Evolutionary conservation across 2,329 filamentous ascomycete species (phyloP).

Genomic region (Neonectria coccinea): DNA sequence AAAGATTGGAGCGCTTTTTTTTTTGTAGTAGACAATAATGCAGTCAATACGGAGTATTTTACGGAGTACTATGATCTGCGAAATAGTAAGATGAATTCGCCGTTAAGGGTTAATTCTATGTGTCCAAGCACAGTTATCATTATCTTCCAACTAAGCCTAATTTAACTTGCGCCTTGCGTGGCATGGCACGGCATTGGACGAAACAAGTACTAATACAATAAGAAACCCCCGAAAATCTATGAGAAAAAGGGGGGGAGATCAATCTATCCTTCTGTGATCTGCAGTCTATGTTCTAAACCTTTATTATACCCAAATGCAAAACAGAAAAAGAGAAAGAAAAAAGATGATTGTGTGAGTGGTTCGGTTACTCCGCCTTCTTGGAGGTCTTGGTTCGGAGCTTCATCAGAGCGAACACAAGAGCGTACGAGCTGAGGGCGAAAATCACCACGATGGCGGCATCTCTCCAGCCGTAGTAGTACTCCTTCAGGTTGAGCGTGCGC

Average conservation of each 20-base stretch:
- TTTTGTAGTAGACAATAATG: too few species aligned
- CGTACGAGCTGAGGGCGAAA: constrained; percentile 67
- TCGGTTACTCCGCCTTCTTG: constrained; percentile 56
- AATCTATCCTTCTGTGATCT: neutral
- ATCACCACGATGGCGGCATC: constrained; percentile 70
- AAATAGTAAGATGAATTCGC: too few species aligned
- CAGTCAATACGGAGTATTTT: too few species aligned
- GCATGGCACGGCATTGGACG: neutral
- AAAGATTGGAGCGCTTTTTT: too few species aligned
- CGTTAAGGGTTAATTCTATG: too few species aligned
- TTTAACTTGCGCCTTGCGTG: neutral
- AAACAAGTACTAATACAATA: neutral
- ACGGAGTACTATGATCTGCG: too few species aligned
- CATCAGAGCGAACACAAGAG: constrained; percentile 59
- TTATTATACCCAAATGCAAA: neutral
- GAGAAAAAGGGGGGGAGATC: neutral
- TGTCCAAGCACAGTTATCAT: neutral
- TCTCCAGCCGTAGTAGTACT: constrained; percentile 75
- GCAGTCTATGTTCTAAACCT: neutral
- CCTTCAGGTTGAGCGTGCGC: constrained; percentile 66
- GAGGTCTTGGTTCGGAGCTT: constrained; percentile 62
- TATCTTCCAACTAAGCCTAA: neutral
- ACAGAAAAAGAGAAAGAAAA: neutral
- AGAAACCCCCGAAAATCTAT: neutral
- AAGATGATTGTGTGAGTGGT: neutral